phyloP scores from a whole-genome alignment of 306 rosid species.

The Quercus alba region DNA sequence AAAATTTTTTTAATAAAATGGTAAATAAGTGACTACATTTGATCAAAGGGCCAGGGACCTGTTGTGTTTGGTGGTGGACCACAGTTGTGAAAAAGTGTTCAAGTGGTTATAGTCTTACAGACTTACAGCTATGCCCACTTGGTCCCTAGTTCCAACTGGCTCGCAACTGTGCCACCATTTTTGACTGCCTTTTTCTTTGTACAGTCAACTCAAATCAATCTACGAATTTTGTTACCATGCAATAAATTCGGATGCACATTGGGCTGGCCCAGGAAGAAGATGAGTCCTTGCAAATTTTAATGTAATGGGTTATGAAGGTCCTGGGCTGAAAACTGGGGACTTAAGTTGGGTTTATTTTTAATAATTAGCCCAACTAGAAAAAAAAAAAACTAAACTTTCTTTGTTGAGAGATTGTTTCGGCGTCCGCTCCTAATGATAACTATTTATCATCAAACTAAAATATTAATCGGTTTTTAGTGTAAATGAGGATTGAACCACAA shows the following conservation, averaged over 20 bases:
- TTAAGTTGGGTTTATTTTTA: no score
- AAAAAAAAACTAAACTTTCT: no score
- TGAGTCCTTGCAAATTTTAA: not conserved
- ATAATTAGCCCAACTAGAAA: no score
- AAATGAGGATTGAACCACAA: fast-evolving
- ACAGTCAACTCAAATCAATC: no score
- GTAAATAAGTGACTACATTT: no score
- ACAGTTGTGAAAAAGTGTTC: not conserved
- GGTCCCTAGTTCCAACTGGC: not conserved
- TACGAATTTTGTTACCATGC: no score
- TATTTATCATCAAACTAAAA: fast-evolving
- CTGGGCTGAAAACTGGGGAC: no score
- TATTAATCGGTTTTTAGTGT: fast-evolving
- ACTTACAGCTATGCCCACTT: not conserved
- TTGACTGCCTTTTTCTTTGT: not conserved
- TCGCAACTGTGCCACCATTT: not conserved
- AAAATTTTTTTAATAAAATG: no score
- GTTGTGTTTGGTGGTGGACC: not conserved
- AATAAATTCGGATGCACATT: no score
- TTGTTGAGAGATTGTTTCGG: no score
- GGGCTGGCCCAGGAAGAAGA: not conserved
- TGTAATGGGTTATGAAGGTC: no score
- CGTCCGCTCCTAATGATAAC: no score
- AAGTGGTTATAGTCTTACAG: not conserved
- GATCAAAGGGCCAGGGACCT: not conserved